Conservation (phyloP, 192 early-diverging fungal species). For the Rhizophagus clarus region DNA sequence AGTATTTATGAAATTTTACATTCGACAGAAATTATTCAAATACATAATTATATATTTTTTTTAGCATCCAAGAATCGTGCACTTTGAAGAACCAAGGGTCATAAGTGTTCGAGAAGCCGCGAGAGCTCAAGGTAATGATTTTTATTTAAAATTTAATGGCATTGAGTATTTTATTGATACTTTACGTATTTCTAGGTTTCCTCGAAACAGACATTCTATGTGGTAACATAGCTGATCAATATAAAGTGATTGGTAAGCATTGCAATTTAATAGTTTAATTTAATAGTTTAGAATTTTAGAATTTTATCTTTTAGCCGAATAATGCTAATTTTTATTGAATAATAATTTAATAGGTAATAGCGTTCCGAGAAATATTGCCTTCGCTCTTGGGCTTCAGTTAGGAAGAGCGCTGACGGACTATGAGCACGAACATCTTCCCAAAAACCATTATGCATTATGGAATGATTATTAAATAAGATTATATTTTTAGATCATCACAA, state of each 20-base stretch:
- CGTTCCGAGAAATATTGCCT: constrained; percentile 35
- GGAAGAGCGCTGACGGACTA: constrained; percentile 5
- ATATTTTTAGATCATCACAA: no score
- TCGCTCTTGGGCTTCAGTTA: constrained; percentile 33
- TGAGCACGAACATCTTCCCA: background rate
- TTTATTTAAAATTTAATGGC: background rate
- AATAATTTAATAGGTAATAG: constrained; percentile 29
- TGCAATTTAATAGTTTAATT: background rate
- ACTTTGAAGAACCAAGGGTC: constrained; percentile 35
- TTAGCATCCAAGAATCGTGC: constrained; percentile 26
- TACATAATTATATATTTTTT: background rate
- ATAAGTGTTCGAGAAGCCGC: constrained; percentile 35
- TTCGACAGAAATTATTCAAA: background rate
- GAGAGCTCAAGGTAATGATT: constrained; percentile 34
- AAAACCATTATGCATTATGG: background rate
- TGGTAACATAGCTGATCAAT: constrained; percentile 30
- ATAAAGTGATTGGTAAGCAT: constrained; percentile 28
- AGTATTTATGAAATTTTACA: background rate
- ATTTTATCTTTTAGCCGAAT: no score
- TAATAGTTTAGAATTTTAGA: no score
- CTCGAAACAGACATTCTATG: constrained; percentile 35
- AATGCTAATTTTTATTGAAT: background rate
- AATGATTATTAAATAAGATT: background rate
- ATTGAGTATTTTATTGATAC: background rate
- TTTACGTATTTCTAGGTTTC: constrained; percentile 30